These are phyloP conservation scores for Pyrenophora graminea DNA, from an alignment of 2,329 filamentous ascomycete species.

Conservation along the genomic window DNA sequence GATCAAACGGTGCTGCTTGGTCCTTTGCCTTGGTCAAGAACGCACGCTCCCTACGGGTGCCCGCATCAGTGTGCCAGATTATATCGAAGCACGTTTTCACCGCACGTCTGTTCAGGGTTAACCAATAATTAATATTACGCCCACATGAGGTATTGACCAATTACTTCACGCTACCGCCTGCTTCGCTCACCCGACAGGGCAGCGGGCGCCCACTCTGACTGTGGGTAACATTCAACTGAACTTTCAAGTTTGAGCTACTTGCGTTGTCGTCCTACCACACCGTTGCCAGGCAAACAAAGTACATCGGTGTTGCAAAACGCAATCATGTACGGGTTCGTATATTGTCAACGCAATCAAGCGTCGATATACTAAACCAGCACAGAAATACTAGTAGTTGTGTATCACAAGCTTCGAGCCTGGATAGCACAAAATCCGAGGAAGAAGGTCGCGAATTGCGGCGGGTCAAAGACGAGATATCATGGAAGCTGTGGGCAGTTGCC, in stretches of 20 bases:
- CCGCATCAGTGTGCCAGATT: not conserved
- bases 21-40: slow-evolving; percentile 2
- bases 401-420: slow-evolving; percentile 10
- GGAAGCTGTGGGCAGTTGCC: slow-evolving; percentile 32
- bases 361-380: not conserved
- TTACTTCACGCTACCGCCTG: not conserved
- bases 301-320: too few species aligned
- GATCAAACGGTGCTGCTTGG: slow-evolving; percentile 1
- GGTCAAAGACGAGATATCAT: slow-evolving; percentile 29
- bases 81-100: slow-evolving; percentile 3
- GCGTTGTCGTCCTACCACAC: too few species aligned
- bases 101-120: not conserved
- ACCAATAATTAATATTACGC: not conserved
- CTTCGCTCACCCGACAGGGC: not conserved
- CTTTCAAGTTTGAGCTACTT: not conserved
- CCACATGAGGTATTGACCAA: not conserved
- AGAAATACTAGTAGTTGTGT: slow-evolving; percentile 5
- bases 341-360: not conserved
- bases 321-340: not conserved
- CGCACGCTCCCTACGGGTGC: not conserved
- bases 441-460: slow-evolving; percentile 19
- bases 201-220: not conserved
- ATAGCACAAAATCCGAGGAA: not conserved
- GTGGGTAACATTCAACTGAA: too few species aligned
- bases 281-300: too few species aligned